A percentile compares a stretch with the other conserved stretches of the same genome.
These are phyloP conservation scores for Hortaea sp. DNA, from an alignment of 2,329 filamentous ascomycete species.

Conservation along the genomic window DNA sequence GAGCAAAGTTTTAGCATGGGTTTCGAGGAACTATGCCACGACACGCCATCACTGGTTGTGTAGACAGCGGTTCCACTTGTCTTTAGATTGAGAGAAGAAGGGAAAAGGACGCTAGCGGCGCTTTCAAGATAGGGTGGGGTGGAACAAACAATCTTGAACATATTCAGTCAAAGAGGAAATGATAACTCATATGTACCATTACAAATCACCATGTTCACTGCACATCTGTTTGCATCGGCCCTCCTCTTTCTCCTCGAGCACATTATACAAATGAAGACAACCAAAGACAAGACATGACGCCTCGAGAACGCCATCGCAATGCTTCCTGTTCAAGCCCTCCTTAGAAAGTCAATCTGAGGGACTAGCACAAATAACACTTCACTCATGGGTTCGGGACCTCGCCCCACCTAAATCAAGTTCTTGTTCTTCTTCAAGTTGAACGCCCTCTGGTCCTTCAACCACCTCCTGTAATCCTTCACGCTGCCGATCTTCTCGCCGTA, in stretches of 20 bases:
- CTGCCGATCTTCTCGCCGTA: conserved; percentile 98
- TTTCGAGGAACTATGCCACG: too few relatives aligned
- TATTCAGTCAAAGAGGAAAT: too few relatives aligned
- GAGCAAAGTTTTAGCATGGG: conserved; percentile 21
- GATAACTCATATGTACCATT: too few relatives aligned
- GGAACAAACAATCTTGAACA: too few relatives aligned
- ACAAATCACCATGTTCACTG: too few relatives aligned
- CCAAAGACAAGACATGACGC: background rate
- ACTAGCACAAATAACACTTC: too few relatives aligned
- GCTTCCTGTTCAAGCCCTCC: background rate
- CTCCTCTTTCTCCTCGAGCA: background rate
- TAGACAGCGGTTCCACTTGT: too few relatives aligned
- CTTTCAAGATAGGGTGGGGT: too few relatives aligned
- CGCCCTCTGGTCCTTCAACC: conserved; percentile 94
- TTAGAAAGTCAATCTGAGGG: background rate
- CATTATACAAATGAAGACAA: background rate
- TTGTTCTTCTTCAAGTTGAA: conserved; percentile 81
- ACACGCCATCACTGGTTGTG: too few relatives aligned
- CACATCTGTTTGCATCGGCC: too few relatives aligned
- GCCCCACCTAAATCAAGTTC: conserved; percentile 44
- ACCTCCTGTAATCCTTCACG: conserved; percentile 80
- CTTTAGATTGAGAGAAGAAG: too few relatives aligned
- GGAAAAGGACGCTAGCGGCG: too few relatives aligned
- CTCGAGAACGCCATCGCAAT: conserved; percentile 4
- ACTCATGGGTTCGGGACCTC: background rate